phyloP scores from a whole-genome alignment of 768 basidiomycete species.

The Cytidiella melzeri region DNA sequence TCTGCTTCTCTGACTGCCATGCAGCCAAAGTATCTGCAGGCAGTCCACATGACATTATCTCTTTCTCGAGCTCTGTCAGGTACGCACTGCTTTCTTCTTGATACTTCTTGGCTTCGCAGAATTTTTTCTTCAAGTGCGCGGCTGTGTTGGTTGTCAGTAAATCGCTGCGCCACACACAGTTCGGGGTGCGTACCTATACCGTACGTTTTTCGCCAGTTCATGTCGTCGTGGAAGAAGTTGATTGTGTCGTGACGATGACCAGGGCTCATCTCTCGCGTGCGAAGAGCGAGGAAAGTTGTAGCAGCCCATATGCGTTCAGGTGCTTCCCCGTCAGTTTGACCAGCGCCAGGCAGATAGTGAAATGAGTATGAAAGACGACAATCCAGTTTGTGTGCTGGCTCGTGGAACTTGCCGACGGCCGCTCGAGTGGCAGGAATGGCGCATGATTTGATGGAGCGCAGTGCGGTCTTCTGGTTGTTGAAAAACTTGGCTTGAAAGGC shows the following conservation, averaged over 20 bases:
- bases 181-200: not conserved
- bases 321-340: constrained; percentile 14
- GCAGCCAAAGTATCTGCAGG: not conserved
- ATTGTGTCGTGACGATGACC: constrained; percentile 18
- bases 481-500: not conserved
- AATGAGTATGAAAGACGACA: constrained; percentile 10
- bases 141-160: not conserved
- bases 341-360: constrained; percentile 10
- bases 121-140: not conserved
- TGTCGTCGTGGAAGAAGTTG: constrained; percentile 12
- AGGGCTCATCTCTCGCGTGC: constrained; percentile 14
- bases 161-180: not conserved
- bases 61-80: not conserved
- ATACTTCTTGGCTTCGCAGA: not conserved
- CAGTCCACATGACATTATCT: not conserved
- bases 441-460: not conserved
- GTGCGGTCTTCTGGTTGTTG: not conserved
- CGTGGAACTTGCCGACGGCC: constrained; percentile 14
- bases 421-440: constrained; percentile 4
- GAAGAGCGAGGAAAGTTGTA: constrained; percentile 3
- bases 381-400: constrained; percentile 4
- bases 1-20: not conserved
- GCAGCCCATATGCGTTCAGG: constrained; percentile 13
- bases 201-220: constrained; percentile 7
- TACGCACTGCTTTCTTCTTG: not conserved